Evolutionary conservation across 352 stramenopile species (phyloP).

Genomic region (Phytophthora aleatoria): DNA sequence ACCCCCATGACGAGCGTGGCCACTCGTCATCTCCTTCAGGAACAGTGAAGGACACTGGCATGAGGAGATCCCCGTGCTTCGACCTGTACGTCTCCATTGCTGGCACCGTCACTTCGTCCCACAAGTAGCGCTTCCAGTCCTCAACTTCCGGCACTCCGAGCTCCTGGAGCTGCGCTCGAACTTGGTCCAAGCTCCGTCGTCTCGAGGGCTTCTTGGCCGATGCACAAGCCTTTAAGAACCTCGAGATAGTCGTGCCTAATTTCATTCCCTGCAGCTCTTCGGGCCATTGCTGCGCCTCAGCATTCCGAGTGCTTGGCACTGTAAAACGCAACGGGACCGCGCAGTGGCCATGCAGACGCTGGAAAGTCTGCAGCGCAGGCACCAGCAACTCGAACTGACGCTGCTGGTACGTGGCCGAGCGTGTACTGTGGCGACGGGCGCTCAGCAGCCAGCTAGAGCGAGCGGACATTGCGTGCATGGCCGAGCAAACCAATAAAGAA

Average conservation of each 20-base stretch:
- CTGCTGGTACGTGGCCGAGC: constrained; percentile 21
- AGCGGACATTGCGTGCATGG: neutral
- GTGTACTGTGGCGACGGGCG: constrained; percentile 9
- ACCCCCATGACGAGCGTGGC: constrained; percentile 40
- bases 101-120: constrained; percentile 36
- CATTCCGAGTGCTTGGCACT: constrained; percentile 12
- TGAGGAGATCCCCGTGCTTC: constrained; percentile 38
- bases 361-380: constrained; percentile 33
- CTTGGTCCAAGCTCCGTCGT: constrained; percentile 14
- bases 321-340: constrained; percentile 45
- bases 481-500: neutral
- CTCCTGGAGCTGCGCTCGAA: constrained; percentile 22
- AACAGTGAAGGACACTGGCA: constrained; percentile 41
- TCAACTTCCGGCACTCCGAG: constrained; percentile 31
- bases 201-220: constrained; percentile 29
- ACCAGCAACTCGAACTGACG: constrained; percentile 34
- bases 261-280: constrained; percentile 43
- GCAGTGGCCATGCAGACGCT: constrained; percentile 33
- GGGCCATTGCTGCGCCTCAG: constrained; percentile 19
- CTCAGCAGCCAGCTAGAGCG: neutral
- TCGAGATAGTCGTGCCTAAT: constrained; percentile 45
- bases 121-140: constrained; percentile 45
- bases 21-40: constrained; percentile 26
- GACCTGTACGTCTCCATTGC: constrained; percentile 32
- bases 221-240: constrained; percentile 39